Evolutionary conservation across 2,329 filamentous ascomycete genomes (phyloP).

Genomic region (Ceratocystis variospora): DNA sequence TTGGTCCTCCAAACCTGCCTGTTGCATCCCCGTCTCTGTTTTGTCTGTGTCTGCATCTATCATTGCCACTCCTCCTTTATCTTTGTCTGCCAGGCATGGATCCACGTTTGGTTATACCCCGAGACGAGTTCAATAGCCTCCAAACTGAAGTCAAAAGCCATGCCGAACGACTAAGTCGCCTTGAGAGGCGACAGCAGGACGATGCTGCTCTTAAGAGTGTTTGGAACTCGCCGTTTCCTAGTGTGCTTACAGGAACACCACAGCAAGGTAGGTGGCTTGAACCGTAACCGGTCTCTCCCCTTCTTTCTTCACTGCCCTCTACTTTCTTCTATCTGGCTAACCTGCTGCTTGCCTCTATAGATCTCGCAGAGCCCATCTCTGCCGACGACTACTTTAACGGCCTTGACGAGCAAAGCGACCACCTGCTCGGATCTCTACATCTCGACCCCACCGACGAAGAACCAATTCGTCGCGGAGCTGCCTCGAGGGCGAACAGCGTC

Average conservation of each 20-base stretch:
- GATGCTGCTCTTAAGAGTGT: slow-evolving; percentile 65
- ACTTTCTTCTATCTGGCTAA: slow-evolving; percentile 6
- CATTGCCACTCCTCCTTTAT: neutral
- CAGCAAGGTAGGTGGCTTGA: slow-evolving; percentile 53
- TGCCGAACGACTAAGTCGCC: slow-evolving; percentile 44
- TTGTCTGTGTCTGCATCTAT: neutral
- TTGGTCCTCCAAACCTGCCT: neutral
- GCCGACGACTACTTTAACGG: slow-evolving; percentile 77
- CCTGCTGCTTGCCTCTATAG: neutral
- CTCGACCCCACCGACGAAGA: slow-evolving; percentile 73
- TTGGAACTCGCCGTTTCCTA: slow-evolving; percentile 91
- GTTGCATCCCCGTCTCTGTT: neutral
- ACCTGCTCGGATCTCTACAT: slow-evolving; percentile 65
- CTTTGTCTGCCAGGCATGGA: slow-evolving; percentile 40
- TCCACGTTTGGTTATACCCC: slow-evolving; percentile 43
- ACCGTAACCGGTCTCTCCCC: neutral
- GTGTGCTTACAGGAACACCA: slow-evolving; percentile 64
- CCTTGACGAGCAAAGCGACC: slow-evolving; percentile 75
- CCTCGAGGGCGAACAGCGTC: slow-evolving; percentile 90
- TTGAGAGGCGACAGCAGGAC: slow-evolving; percentile 55
- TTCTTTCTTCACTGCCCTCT: neutral
- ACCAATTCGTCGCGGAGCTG: slow-evolving; percentile 67
- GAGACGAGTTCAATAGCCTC: slow-evolving; percentile 53
- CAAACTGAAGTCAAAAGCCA: slow-evolving; percentile 60
- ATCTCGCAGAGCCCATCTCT: slow-evolving; percentile 10